These are phyloP conservation scores for Diaporthe helianthi DNA, from an alignment of 2,329 filamentous ascomycete genomes.

Conservation along the genomic window DNA sequence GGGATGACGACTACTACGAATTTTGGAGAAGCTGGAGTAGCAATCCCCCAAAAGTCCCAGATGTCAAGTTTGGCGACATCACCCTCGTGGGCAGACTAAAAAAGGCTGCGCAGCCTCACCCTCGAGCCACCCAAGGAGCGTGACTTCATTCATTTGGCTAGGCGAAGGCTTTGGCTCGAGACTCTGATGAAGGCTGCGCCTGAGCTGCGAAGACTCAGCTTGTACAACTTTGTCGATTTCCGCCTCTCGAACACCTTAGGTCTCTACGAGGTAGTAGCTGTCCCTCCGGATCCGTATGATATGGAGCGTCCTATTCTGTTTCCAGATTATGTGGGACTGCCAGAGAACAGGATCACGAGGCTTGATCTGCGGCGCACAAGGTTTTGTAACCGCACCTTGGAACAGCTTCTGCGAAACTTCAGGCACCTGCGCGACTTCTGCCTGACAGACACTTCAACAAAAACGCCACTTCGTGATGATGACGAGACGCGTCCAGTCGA, in stretches of 20 bases:
- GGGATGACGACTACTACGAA: not conserved
- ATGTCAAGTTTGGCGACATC: not conserved
- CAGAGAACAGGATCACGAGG: not conserved
- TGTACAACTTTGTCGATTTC: not conserved
- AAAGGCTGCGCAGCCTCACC: not conserved
- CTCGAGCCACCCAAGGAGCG: rapidly evolving
- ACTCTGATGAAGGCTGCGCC: not conserved
- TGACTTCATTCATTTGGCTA: rapidly evolving
- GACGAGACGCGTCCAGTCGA: not conserved
- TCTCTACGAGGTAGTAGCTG: no score
- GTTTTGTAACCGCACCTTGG: not conserved
- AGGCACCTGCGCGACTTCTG: not conserved
- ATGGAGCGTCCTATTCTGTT: no score
- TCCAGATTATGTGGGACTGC: not conserved
- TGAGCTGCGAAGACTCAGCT: not conserved
- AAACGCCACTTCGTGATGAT: no score
- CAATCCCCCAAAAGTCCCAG: not conserved
- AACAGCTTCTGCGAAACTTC: not conserved
- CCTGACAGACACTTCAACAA: not conserved
- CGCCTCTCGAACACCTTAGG: no score
- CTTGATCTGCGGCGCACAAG: not conserved
- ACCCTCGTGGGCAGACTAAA: not conserved
- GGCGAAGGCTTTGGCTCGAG: not conserved
- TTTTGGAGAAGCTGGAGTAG: no score
- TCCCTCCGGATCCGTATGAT: no score